Evolutionary conservation across 768 basidiomycete genomes (phyloP).

Genomic region (Suillus paluster): DNA sequence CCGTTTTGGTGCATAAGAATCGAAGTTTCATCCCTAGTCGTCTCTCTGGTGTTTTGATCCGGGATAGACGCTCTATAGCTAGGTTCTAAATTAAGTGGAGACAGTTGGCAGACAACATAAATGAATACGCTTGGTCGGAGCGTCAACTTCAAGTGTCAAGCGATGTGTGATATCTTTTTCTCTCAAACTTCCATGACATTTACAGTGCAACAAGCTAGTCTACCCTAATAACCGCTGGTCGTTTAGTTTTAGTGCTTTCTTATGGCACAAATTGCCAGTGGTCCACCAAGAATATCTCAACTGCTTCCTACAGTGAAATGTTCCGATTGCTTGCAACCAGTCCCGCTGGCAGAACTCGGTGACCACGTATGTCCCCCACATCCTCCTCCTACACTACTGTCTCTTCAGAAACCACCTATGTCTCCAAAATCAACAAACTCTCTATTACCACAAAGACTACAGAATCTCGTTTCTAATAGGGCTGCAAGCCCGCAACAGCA

Average conservation of each 20-base stretch:
- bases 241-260: constrained; percentile 14
- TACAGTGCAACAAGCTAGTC: constrained; percentile 9
- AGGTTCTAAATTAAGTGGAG: background rate
- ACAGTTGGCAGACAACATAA: background rate
- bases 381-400: constrained; percentile 44
- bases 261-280: constrained; percentile 26
- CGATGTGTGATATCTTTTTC: background rate
- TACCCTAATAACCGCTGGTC: constrained; percentile 16
- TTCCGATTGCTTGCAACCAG: constrained; percentile 71
- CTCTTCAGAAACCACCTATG: constrained; percentile 36
- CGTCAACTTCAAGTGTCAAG: background rate
- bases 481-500: constrained; percentile 17
- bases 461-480: constrained; percentile 44
- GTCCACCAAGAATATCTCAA: constrained; percentile 51
- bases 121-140: constrained; percentile 2
- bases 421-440: constrained; percentile 47
- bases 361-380: constrained; percentile 75
- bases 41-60: too few relatives aligned
- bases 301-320: constrained; percentile 85
- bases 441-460: constrained; percentile 55
- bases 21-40: background rate
- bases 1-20: background rate
- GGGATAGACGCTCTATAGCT: too few relatives aligned
- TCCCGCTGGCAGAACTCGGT: constrained; percentile 73
- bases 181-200: constrained; percentile 9